phyloP scores from a whole-genome alignment of 2,329 filamentous ascomycete genomes.

The Paraphaeosphaeria sporulosa region DNA sequence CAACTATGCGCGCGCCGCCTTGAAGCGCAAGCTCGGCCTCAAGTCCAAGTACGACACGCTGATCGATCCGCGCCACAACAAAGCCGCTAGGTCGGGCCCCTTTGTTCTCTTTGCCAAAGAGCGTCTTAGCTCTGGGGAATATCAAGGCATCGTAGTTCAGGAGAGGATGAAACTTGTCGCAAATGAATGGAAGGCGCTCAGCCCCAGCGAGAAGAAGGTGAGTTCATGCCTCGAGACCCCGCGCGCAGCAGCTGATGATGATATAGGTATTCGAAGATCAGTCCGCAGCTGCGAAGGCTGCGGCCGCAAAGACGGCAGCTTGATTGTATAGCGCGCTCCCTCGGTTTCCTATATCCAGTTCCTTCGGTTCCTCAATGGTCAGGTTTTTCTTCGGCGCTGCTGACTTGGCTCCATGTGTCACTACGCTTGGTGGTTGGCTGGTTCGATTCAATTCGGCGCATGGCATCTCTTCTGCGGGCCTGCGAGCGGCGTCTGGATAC shows the following conservation, averaged over 20 bases:
- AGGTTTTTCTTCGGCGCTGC: background rate
- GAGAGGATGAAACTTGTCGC: slow-evolving; percentile 54
- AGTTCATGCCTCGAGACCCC: slow-evolving; percentile 5
- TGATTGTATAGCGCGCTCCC: background rate
- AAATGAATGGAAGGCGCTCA: slow-evolving; percentile 59
- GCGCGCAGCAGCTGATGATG: slow-evolving; percentile 29
- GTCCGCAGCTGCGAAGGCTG: slow-evolving; percentile 20
- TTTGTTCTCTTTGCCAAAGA: slow-evolving; percentile 57
- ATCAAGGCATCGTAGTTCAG: slow-evolving; percentile 52
- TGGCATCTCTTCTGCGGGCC: background rate
- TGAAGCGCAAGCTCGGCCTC: slow-evolving; percentile 36
- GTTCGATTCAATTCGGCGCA: background rate
- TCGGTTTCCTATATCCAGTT: background rate
- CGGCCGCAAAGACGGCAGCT: background rate
- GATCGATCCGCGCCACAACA: slow-evolving; percentile 59
- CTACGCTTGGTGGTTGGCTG: background rate
- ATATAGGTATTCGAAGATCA: slow-evolving; percentile 41
- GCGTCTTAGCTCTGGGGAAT: slow-evolving; percentile 57
- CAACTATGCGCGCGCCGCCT: slow-evolving; percentile 62
- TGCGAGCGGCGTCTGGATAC: slow-evolving; percentile 7
- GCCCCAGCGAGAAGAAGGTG: slow-evolving; percentile 58
- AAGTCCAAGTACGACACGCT: slow-evolving; percentile 43
- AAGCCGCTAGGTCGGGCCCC: slow-evolving; percentile 32
- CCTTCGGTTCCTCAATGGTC: background rate
- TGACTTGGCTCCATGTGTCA: slow-evolving; percentile 4